A percentile compares a stretch with the other conserved stretches of the same genome.
These are phyloP conservation scores for Annulohypoxylon moriforme DNA, from an alignment of 495 filamentous ascomycete genomes.

Conservation along the genomic window DNA sequence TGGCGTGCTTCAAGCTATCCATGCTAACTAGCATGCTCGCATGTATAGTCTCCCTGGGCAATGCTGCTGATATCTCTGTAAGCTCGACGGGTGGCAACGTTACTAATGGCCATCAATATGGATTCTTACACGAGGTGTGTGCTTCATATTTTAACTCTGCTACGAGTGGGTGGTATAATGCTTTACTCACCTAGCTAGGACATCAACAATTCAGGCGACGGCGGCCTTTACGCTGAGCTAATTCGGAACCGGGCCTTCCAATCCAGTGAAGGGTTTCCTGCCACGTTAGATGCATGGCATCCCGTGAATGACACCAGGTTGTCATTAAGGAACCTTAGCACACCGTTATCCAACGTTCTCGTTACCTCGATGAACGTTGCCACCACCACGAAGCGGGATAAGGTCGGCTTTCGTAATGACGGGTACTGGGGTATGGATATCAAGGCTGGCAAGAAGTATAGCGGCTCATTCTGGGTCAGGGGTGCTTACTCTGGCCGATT, in stretches of 20 bases:
- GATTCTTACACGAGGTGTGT: slow-evolving; percentile 55
- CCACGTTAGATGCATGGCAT: slow-evolving; percentile 64
- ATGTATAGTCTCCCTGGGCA: slow-evolving; percentile 19
- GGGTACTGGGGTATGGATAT: slow-evolving; percentile 74
- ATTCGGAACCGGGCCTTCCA: slow-evolving; percentile 80
- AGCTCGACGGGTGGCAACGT: slow-evolving; percentile 52
- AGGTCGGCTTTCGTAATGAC: slow-evolving; percentile 67
- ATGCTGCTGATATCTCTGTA: slow-evolving; percentile 49
- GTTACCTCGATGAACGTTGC: slow-evolving; percentile 70
- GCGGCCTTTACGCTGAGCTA: slow-evolving; percentile 80
- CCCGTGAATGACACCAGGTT: slow-evolving; percentile 64
- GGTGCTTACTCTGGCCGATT: slow-evolving; percentile 55
- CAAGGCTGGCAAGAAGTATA: slow-evolving; percentile 59
- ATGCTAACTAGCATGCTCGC: slow-evolving; percentile 32
- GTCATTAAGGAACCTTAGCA: slow-evolving; percentile 57
- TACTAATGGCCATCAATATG: slow-evolving; percentile 53
- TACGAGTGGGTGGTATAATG: no score
- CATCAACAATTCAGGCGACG: slow-evolving; percentile 80
- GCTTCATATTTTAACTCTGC: background rate
- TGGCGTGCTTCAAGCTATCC: slow-evolving; percentile 47
- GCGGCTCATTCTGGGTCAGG: slow-evolving; percentile 68
- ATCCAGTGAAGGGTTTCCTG: slow-evolving; percentile 47
- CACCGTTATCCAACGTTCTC: slow-evolving; percentile 65
- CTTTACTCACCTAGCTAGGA: slow-evolving; percentile 63
- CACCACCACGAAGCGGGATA: slow-evolving; percentile 39